These are phyloP conservation scores for Russula brevipes DNA, from an alignment of 768 basidiomycete genomes.

Conservation along the genomic window DNA sequence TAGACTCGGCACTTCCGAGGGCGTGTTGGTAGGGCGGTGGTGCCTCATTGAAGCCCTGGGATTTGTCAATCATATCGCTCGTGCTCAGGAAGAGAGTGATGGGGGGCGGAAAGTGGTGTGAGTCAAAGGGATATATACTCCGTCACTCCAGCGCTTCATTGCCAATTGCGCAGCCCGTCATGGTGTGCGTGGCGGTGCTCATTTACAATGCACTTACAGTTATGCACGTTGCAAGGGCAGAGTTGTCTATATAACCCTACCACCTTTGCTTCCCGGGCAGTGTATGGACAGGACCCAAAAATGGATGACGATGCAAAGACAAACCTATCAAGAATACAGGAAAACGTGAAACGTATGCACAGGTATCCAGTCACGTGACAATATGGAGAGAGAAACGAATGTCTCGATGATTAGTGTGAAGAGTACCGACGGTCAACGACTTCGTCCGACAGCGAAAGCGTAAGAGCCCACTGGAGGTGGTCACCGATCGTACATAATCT, in stretches of 20 bases:
- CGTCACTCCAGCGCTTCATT: no score
- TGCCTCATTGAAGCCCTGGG: slow-evolving; percentile 10
- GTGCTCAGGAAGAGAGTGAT: not conserved
- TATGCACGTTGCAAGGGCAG: not conserved
- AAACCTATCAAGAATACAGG: not conserved
- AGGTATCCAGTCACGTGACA: no score
- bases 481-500: slow-evolving; percentile 18
- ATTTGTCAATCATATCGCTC: slow-evolving; percentile 22
- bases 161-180: no score
- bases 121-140: not conserved
- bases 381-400: no score
- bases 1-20: slow-evolving; percentile 4
- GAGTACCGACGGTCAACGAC: no score
- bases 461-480: not conserved
- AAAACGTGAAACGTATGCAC: no score
- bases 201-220: not conserved
- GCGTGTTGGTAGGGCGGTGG: slow-evolving; percentile 21
- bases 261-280: not conserved
- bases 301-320: not conserved
- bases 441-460: not conserved
- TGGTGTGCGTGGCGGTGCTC: no score
- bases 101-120: not conserved
- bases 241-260: not conserved
- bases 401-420: no score
- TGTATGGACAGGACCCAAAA: not conserved